Percentiles rank a stretch among this genome's conserved stretches.
phyloP scores from a whole-genome alignment of 2,329 filamentous ascomycete species.

The Rutstroemia sydowiana region DNA sequence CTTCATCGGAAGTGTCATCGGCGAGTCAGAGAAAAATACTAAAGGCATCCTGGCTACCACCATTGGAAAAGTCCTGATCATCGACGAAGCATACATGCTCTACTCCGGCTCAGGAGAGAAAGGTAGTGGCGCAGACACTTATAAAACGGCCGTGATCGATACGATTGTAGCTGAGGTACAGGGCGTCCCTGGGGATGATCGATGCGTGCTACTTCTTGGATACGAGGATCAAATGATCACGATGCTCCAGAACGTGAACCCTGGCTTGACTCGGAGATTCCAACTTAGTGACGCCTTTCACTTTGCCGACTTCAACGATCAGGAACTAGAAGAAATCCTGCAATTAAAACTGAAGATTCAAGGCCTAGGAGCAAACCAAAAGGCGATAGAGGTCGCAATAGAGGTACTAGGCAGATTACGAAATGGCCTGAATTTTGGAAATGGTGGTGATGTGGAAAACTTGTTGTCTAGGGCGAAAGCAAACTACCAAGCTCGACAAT shows the following conservation, averaged over 20 bases:
- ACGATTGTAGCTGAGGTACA: constrained; percentile 68
- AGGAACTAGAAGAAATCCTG: constrained; percentile 52
- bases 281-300: constrained; percentile 54
- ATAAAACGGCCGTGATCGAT: constrained; percentile 60
- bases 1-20: constrained; percentile 58
- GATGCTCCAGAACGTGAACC: constrained; percentile 70
- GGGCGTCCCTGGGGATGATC: constrained; percentile 60
- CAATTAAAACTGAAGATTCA: constrained; percentile 53
- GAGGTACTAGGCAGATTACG: constrained; percentile 54
- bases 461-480: constrained; percentile 48
- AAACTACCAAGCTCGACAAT: constrained; percentile 22
- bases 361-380: constrained; percentile 43
- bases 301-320: constrained; percentile 61
- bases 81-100: constrained; percentile 73
- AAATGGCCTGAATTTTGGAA: constrained; percentile 61
- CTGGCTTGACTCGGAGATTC: constrained; percentile 60
- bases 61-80: constrained; percentile 67
- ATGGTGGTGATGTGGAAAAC: constrained; percentile 69
- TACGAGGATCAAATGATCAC: constrained; percentile 62
- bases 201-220: constrained; percentile 64
- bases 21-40: constrained; percentile 62
- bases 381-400: constrained; percentile 46
- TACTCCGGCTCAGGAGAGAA: constrained; percentile 30
- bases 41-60: constrained; percentile 63
- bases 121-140: constrained; percentile 38